Base-by-base conservation (phyloP, 2,329 filamentous ascomycete genomes). In the Microsporum ferrugineum region DNA sequence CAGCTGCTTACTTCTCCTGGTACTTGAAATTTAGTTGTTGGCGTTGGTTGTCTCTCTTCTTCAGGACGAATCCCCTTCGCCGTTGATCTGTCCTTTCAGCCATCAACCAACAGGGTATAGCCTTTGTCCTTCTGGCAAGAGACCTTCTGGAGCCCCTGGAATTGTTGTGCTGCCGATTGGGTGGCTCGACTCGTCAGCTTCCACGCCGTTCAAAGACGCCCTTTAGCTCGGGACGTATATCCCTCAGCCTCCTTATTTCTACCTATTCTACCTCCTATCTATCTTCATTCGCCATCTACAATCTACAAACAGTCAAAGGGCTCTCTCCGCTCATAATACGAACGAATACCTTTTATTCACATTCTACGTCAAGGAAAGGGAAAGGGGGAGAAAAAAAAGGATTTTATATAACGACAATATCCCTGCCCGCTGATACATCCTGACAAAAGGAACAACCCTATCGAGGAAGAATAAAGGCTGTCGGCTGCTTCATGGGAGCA, bases 401-500 rank as follows among this genome's bases (percentile, higher is more conserved):
- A 5, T 5, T 23, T 34, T 55, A 55, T 55, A 55, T 36, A 55
- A 23, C 17, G 17, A 23, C 17, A n/a, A 36, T 17, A 23, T n/a
- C 31, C 49, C 29, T 23, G 14, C 14, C 27, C 31, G 29, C 23
- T 23, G 51, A n/a, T 8, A 34, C 10, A 38, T 55, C 51, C 31
- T 31, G 39, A n/a, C 49, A 7, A 27, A n/a, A 36, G 31, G 51
- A 55, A 31, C 27, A n/a, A n/a, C 33, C 31, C 17, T 12, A 55
- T 31, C 23, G 51, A 17, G 51, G 31, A 55, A 31, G 51, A 55
- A 34, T 12, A 7, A 14, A 34, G 39, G 34, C n/a, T 12, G 5
- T n/a, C 69, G 62, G 58, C 57, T 70, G 69, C 74, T 74, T 70
- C 71, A 76, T 76, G 75, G 69, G 70, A 70, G 68, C 70, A 69